Evolutionary conservation across 2,329 filamentous ascomycete species (phyloP), one percentile per base, ranked within the genome.

Genomic region (Beauveria medogensis): DNA sequence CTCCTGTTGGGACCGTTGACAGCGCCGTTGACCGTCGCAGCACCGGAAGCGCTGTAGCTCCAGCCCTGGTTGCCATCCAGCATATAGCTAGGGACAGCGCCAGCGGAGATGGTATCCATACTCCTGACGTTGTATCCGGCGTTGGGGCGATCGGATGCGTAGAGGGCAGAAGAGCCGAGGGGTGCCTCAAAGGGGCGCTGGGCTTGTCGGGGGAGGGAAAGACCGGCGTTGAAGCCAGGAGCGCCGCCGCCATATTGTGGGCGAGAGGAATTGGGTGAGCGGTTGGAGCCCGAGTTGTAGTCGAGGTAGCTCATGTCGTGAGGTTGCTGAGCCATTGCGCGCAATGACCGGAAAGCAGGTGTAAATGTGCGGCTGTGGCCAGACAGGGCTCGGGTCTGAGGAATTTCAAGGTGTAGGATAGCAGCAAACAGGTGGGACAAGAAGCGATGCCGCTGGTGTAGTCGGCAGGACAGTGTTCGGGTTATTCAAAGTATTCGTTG

Each of bases 161-260:
- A 96, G 57, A 92, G 79, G 62, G 84, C 84, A 55, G 85, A 82
- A 0, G 77, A 77, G 47, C 74, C 75, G 70, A 91, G 82, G 61
- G 86, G 84, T 63, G 82, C 84, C 70, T 96, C 91, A 71, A 92
- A 90, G 67, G 89, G 89, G 67, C 91, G 84, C 67, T 91, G 92
- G 48, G 85, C 79, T 71, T 78, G 76, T 30, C 76, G 70, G 14
- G 76, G 76, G 14, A 78, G 70, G 8, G 76, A 77, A 50, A 78
- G 66, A 30, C 75, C 75, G 16, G 71, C 71, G 77, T 62, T 81
- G 79, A 79, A 87, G 78, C 82, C 73, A 78, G 69, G 65, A 68
- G 66, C 62, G 41, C 66, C 70, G 47, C 61, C 75, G 46, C 62
- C 75, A 65, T 82, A 83, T 61, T 78, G 80, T 63, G 89, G 89